Evolutionary conservation across 176 grass and related monocot species (phyloP), one percentile per base, ranked within the genome.

Genomic region (Rhynchospora pubera): DNA sequence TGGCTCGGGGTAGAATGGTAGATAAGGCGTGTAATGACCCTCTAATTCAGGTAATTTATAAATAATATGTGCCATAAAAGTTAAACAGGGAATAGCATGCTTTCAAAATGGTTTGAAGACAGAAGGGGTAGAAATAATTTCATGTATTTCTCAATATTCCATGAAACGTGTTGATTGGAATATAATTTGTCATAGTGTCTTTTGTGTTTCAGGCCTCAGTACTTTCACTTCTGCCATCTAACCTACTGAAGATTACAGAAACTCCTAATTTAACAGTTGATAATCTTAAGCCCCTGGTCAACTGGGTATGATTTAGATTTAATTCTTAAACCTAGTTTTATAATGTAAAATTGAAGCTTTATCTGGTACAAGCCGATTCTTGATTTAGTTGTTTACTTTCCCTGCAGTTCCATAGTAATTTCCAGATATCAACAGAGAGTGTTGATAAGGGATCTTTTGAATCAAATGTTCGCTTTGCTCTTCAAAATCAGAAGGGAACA

Each of bases 1-100:
- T 98, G 84, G 92, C 95, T 91, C 77, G 95, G 67, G 95, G 95
- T 62, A 94, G 90, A 83, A 83, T 94, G 14, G 69, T 94, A 48
- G 95, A 98, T 68, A 91, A 91, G 87, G 87, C 88, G 59, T 98
- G 95, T 82, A 66, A 90, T 88, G 90, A 98, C 85, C 79, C 95
- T 83, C 85, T 98, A 32, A 98, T 94, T 91, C 92, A 98, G 95
- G 95, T 98, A 73, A 16, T 79, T 42, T 69, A 47, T 12, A 53
- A 86, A 68, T 23, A 48, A 23, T 16, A 59, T 81, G 23, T 79
- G 1, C 4, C 26, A 34, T 23, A 79, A 32, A 68, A 30, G 59
- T 74, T 73, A 4, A 79, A 52, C 47, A 80, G 14, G 0, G 4
- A 53, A 61, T n/a, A 66, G 11, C 1, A 62, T 11, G 1, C 65